phyloP scores from a whole-genome alignment of 352 stramenopile genomes.

The Phytopythium aichiense region DNA sequence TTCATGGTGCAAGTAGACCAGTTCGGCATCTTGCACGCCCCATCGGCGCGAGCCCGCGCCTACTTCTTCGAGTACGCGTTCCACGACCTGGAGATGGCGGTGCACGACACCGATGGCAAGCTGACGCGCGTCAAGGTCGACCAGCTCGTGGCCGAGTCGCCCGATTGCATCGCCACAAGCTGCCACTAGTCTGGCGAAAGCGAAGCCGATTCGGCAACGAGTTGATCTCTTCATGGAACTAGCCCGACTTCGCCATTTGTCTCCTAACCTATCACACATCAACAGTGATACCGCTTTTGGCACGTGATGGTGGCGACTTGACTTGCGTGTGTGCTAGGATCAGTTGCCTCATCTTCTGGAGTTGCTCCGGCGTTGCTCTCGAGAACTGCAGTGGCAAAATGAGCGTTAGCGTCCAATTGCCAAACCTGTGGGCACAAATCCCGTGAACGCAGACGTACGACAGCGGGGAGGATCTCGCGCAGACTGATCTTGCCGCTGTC shows the following conservation, averaged over 20 bases:
- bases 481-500: slow-evolving; percentile 49
- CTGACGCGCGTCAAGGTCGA: slow-evolving; percentile 34
- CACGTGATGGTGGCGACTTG: not conserved
- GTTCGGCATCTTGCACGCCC: slow-evolving; percentile 84
- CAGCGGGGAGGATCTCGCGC: slow-evolving; percentile 40
- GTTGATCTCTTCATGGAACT: not conserved
- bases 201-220: not conserved
- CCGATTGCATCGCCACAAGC: slow-evolving; percentile 42
- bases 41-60: slow-evolving; percentile 74
- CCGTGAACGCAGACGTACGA: slow-evolving; percentile 24
- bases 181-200: not conserved
- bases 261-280: not conserved
- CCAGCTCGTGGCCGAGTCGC: slow-evolving; percentile 41
- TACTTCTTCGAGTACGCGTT: slow-evolving; percentile 85
- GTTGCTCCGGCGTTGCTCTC: slow-evolving; percentile 41
- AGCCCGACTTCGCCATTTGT: not conserved
- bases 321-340: slow-evolving; percentile 24
- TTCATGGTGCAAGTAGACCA: slow-evolving; percentile 84
- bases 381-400: slow-evolving; percentile 23
- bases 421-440: not conserved
- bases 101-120: slow-evolving; percentile 28
- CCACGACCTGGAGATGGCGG: slow-evolving; percentile 28
- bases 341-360: slow-evolving; percentile 36
- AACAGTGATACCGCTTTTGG: not conserved
- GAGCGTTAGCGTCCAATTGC: too few species aligned